Conservation (phyloP, 495 filamentous ascomycete species). For the Penicillium verhagenii region DNA sequence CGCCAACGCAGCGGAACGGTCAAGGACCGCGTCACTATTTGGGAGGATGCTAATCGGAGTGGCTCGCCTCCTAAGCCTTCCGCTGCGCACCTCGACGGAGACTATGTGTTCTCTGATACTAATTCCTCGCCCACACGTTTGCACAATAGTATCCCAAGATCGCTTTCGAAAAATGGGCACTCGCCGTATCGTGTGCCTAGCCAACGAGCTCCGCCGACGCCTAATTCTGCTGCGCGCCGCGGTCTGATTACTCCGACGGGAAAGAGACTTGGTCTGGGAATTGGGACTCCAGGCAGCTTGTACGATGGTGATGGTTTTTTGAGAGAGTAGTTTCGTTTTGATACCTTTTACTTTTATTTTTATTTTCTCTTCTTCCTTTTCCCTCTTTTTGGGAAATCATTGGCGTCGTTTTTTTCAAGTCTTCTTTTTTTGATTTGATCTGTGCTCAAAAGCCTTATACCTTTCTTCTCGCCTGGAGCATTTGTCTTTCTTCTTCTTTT, state of each 20-base stretch:
- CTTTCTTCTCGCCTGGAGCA: constrained; percentile 15
- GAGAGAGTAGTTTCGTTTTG: constrained; percentile 34
- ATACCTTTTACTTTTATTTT: constrained; percentile 1
- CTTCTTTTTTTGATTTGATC: constrained; percentile 7
- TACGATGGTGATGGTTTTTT: constrained; percentile 53
- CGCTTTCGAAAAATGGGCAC: constrained; percentile 9
- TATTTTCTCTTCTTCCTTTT: constrained; percentile 1
- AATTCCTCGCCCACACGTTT: constrained; percentile 9
- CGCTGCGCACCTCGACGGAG: constrained; percentile 6
- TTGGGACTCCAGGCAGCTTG: constrained; percentile 45
- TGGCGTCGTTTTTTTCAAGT: neutral
- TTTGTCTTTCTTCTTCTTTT: constrained; percentile 7
- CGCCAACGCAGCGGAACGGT: constrained; percentile 9
- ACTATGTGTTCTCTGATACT: constrained; percentile 14
- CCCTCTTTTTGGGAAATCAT: constrained; percentile 2
- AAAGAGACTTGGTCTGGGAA: constrained; percentile 34
- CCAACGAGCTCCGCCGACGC: constrained; percentile 13
- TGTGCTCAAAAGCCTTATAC: constrained; percentile 22
- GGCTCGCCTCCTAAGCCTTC: constrained; percentile 13
- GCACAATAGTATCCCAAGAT: constrained; percentile 14
- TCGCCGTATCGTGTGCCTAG: constrained; percentile 18
- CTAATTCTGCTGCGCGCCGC: constrained; percentile 20
- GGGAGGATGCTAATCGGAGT: constrained; percentile 33
- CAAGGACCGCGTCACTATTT: constrained; percentile 37
- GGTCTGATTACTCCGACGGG: constrained; percentile 33